Percentiles rank a stretch among this genome's conserved stretches.
These are phyloP conservation scores for Schizophyllum commune DNA, from an alignment of 1,284 basidiomycete species.

Conservation along the genomic window DNA sequence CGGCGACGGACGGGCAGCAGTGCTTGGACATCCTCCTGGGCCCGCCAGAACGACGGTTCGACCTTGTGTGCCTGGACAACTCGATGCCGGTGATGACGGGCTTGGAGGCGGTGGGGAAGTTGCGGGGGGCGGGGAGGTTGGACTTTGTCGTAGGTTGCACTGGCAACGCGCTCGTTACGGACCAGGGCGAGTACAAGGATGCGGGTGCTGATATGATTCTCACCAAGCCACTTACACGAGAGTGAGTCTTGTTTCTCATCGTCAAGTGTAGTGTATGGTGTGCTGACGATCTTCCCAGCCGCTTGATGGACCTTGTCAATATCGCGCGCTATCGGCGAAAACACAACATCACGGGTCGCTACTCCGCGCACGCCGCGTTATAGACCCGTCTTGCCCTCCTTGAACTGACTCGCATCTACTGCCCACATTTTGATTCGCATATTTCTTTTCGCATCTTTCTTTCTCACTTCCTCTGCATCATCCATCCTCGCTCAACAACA, in stretches of 20 bases:
- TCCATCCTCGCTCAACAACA: not conserved
- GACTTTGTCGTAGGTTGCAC: constrained; percentile 16
- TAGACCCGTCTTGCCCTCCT: not conserved
- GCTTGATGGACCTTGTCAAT: not conserved
- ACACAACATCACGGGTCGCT: not conserved
- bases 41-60: constrained; percentile 14
- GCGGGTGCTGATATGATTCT: constrained; percentile 15
- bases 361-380: not conserved
- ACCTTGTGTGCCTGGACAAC: constrained; percentile 18
- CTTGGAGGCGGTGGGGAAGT: constrained; percentile 19
- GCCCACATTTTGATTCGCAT: not conserved
- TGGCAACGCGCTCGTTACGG: constrained; percentile 15
- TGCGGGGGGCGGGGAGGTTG: constrained; percentile 14
- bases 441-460: not conserved
- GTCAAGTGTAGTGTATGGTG: not conserved
- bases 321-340: not conserved
- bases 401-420: not conserved
- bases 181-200: constrained; percentile 13
- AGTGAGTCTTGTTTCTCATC: constrained; percentile 5
- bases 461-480: not conserved
- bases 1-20: constrained; percentile 42
- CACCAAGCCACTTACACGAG: constrained; percentile 15
- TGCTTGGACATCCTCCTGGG: constrained; percentile 37
- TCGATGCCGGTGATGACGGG: constrained; percentile 24
- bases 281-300: not conserved